A percentile compares a stretch with the other conserved stretches of the same genome.
phyloP scores from a whole-genome alignment of 1,139 yeast genomes.

The Yamadazyma jaroonii region DNA sequence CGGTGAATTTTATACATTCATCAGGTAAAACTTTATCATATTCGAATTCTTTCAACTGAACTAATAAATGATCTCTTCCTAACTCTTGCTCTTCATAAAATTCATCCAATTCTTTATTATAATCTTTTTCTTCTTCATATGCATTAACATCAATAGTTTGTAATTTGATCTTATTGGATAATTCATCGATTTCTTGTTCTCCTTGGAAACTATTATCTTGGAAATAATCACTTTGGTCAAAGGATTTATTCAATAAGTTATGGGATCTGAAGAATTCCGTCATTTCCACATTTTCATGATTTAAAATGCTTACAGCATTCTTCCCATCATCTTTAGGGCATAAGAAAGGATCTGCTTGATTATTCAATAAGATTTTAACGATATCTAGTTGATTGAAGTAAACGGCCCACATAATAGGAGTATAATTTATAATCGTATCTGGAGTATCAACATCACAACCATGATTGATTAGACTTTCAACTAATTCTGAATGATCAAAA shows the following conservation, averaged over 20 bases:
- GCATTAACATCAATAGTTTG: conserved; percentile 41
- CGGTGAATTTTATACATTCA: conserved; percentile 58
- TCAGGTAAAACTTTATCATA: conserved; percentile 45
- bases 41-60: conserved; percentile 39
- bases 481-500: conserved; percentile 42
- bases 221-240: conserved; percentile 16
- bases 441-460: conserved; percentile 38
- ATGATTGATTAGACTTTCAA: conserved; percentile 40
- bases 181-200: conserved; percentile 40
- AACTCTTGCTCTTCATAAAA: conserved; percentile 30
- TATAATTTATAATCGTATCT: conserved; percentile 30
- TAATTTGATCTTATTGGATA: conserved; percentile 42
- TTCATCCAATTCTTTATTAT: conserved; percentile 21
- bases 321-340: conserved; percentile 29
- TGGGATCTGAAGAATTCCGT: conserved; percentile 40
- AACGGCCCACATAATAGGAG: conserved; percentile 53
- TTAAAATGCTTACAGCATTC: conserved; percentile 32
- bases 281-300: conserved; percentile 29
- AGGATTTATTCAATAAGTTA: conserved; percentile 32
- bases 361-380: conserved; percentile 33
- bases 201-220: conserved; percentile 16
- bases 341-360: conserved; percentile 42
- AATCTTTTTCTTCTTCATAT: conserved; percentile 15
- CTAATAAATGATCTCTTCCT: conserved; percentile 27
- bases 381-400: conserved; percentile 35